Evolutionary conservation across 2,329 filamentous ascomycete genomes (phyloP).

Genomic region (Elsinoe arachidis): DNA sequence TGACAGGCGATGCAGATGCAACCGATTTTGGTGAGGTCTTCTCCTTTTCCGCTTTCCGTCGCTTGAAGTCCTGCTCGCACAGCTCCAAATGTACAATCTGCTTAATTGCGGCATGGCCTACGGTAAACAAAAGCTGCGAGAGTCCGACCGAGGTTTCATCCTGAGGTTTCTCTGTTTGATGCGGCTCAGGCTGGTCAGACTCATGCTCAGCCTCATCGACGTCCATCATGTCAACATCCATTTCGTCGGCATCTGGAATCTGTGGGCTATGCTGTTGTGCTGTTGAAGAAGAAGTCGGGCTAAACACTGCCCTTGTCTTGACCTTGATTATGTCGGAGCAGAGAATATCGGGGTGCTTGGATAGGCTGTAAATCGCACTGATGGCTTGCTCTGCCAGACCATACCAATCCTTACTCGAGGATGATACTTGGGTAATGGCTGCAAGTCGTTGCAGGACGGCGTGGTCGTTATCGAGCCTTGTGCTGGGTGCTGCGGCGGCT

Average conservation of each 20-base stretch:
- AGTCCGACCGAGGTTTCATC: slow-evolving; percentile 53
- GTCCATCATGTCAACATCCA: slow-evolving; percentile 32
- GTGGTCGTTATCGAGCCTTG: slow-evolving; percentile 83
- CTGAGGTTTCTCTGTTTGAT: slow-evolving; percentile 13
- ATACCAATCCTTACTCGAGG: slow-evolving; percentile 86
- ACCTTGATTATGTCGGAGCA: slow-evolving; percentile 84
- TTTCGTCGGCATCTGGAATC: slow-evolving; percentile 26
- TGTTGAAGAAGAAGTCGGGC: slow-evolving; percentile 44
- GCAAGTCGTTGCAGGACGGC: slow-evolving; percentile 74
- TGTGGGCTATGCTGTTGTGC: slow-evolving; percentile 13
- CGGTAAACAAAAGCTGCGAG: slow-evolving; percentile 87
- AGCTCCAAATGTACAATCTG: slow-evolving; percentile 97
- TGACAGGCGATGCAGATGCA: slow-evolving; percentile 24
- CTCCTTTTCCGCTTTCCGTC: slow-evolving; percentile 83
- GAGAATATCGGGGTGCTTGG: slow-evolving; percentile 86
- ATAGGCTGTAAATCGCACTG: slow-evolving; percentile 85
- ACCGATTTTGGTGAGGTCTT: slow-evolving; percentile 41
- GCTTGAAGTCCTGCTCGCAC: slow-evolving; percentile 97
- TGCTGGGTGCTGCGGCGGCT: slow-evolving; percentile 53
- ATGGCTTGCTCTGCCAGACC: slow-evolving; percentile 95
- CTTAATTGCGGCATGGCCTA: slow-evolving; percentile 95
- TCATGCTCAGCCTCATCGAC: slow-evolving; percentile 20
- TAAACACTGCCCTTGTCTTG: slow-evolving; percentile 77
- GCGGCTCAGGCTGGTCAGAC: slow-evolving; percentile 18
- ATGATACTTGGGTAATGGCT: slow-evolving; percentile 74